Evolutionary conservation across 345 rosid genomes (phyloP), one percentile per base, ranked within the genome.

Genomic region (Lepidium sativum): DNA sequence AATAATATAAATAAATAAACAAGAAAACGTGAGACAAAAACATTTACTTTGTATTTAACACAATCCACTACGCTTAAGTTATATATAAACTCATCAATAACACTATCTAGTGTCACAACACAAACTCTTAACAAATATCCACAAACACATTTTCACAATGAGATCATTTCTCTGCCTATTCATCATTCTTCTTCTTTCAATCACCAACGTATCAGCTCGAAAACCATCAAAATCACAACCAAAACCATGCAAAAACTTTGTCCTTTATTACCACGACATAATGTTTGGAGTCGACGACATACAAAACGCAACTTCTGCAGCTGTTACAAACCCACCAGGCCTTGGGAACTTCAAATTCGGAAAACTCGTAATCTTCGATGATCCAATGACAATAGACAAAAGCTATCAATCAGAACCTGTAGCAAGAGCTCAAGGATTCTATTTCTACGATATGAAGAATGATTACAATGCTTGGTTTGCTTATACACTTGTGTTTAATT

Each of bases 401-500:
- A 74, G 62, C 68, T 78, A 72, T 6, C 67, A 33, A 6, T 81
- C 95, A 7, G 74, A 47, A 33, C 71, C 84, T 0, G 81, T 69
- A 13, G 90, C 84, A 3, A 37, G 77, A 9, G 88, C 97, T 12
- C 82, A 90, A 60, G 92, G 95, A 2, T 68, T 85, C 47, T 85
- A 90, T 58, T 80, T 87, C 69, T 85, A 82, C 23, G 81, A 85
- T 56, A 76, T 48, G 83, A 85, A 81, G 68, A 71, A 60, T 0
- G 73, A 45, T 6, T 68, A 31, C 54, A 78, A 70, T 29, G 84
- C 87, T 6, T 80, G 89, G 87, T 69, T 86, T 25, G 81, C 77
- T 2, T 89, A 75, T 60, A 79, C 94, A 1, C 81, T 91, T n/a
- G 77, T 83, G 15, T 86, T 91, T 62, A 81, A 84, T 78, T 81